Percentiles rank a stretch among this genome's conserved stretches.
phyloP scores from a whole-genome alignment of 495 filamentous ascomycete species.

The Amniculicola lignicola region DNA sequence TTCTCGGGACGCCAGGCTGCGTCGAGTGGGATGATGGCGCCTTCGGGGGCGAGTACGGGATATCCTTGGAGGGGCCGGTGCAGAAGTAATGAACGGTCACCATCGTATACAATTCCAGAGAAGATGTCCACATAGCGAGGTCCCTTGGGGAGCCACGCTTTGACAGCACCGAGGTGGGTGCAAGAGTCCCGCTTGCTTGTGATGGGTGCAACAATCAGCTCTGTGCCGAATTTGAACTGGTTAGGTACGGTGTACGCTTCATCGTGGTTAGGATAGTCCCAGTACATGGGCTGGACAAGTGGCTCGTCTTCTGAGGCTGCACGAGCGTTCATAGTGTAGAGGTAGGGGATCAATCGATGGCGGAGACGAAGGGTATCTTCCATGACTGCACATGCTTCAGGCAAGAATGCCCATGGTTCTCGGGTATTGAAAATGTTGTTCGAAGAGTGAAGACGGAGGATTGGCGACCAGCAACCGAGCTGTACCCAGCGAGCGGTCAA shows the following conservation, averaged over 20 bases:
- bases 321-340: constrained; percentile 55
- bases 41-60: constrained; percentile 54
- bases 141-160: constrained; percentile 52
- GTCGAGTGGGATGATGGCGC: constrained; percentile 55
- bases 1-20: constrained; percentile 39
- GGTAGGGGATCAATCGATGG: constrained; percentile 55
- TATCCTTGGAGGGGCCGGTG: constrained; percentile 45
- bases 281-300: constrained; percentile 59
- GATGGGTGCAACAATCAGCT: constrained; percentile 54
- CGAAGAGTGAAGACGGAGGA: constrained; percentile 55
- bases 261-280: constrained; percentile 48
- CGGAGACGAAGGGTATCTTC: constrained; percentile 48
- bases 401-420: constrained; percentile 56
- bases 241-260: constrained; percentile 52
- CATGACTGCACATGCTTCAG: constrained; percentile 45
- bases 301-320: constrained; percentile 47
- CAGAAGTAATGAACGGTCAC: constrained; percentile 47
- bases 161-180: constrained; percentile 43
- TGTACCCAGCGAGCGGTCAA: constrained; percentile 58
- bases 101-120: constrained; percentile 52
- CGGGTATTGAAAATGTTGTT: constrained; percentile 52
- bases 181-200: constrained; percentile 44
- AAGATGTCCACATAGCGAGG: constrained; percentile 54
- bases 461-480: constrained; percentile 56
- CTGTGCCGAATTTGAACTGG: constrained; percentile 54